Percentiles rank a stretch among this genome's conserved stretches.
phyloP scores from a whole-genome alignment of 768 basidiomycete species.

The Porpolomopsis calyptriformis region DNA sequence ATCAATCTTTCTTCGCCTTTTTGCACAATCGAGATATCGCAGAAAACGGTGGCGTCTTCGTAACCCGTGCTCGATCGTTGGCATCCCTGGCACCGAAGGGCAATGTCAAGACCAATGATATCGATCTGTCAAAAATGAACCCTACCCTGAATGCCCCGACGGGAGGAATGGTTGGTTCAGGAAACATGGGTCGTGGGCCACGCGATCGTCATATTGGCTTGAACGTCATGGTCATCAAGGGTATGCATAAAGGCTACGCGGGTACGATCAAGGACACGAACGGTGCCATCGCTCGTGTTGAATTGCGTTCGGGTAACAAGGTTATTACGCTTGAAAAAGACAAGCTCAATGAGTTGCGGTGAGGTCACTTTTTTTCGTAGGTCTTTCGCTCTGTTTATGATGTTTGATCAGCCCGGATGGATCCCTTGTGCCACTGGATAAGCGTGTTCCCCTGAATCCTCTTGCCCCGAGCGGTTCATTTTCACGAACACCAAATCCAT shows the following conservation, averaged over 20 bases:
- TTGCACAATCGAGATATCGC: constrained; percentile 82
- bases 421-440: constrained; percentile 40
- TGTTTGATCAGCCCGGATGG: constrained; percentile 43
- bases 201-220: constrained; percentile 76
- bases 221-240: constrained; percentile 71
- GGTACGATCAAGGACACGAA: constrained; percentile 95
- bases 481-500: constrained; percentile 58
- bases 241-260: constrained; percentile 81
- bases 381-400: constrained; percentile 4
- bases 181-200: constrained; percentile 67
- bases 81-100: constrained; percentile 83
- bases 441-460: constrained; percentile 11
- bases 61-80: constrained; percentile 75
- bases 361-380: constrained; percentile 22
- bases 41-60: constrained; percentile 92
- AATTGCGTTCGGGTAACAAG: constrained; percentile 82
- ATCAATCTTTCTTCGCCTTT: constrained; percentile 91
- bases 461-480: constrained; percentile 5
- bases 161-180: constrained; percentile 75
- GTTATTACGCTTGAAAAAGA: constrained; percentile 78
- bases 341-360: constrained; percentile 66
- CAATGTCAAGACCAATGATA: constrained; percentile 47
- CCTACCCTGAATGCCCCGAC: constrained; percentile 55
- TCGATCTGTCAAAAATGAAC: constrained; percentile 88
- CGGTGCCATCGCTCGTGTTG: constrained; percentile 76